These are phyloP conservation scores for Penicillium concentricum DNA, from an alignment of 2,329 filamentous ascomycete species.

Conservation along the genomic window DNA sequence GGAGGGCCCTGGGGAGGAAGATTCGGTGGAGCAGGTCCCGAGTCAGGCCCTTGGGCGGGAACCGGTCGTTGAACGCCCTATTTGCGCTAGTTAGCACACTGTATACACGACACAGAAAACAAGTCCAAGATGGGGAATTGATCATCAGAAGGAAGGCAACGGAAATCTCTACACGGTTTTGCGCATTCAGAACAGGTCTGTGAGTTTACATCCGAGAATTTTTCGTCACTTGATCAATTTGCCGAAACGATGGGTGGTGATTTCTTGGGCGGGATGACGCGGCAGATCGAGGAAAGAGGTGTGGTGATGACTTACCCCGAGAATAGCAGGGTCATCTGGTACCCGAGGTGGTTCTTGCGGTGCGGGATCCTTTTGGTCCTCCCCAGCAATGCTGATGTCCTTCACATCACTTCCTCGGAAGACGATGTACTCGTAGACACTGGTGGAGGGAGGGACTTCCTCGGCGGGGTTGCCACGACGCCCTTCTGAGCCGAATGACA, in stretches of 20 bases:
- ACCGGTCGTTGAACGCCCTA: constrained; percentile 47
- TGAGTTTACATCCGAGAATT: constrained; percentile 93
- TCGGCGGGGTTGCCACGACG: constrained; percentile 75
- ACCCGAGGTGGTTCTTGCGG: constrained; percentile 74
- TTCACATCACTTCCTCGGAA: constrained; percentile 98
- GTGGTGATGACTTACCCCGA: constrained; percentile 76
- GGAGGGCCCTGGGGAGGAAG: constrained; percentile 34
- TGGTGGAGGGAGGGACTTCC: constrained; percentile 79
- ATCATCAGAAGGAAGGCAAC: constrained; percentile 99
- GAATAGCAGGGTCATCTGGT: constrained; percentile 92
- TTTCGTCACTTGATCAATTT: constrained; percentile 66
- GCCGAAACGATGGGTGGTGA: constrained; percentile 4
- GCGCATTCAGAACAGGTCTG: constrained; percentile 82
- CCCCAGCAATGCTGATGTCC: constrained; percentile 89
- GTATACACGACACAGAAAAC: neutral
- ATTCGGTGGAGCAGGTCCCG: constrained; percentile 30
- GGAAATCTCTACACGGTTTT: constrained; percentile 96
- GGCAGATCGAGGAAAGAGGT: constrained; percentile 6
- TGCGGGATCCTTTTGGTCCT: constrained; percentile 67
- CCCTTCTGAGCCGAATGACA: constrained; percentile 90
- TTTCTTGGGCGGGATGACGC: constrained; percentile 4
- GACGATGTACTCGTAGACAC: constrained; percentile 97
- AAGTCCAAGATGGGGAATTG: constrained; percentile 15
- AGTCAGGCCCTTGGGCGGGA: constrained; percentile 23
- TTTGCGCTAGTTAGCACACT: constrained; percentile 24